These are phyloP conservation scores for Mariannaea elegans DNA, from an alignment of 2,329 filamentous ascomycete genomes.

Conservation along the genomic window DNA sequence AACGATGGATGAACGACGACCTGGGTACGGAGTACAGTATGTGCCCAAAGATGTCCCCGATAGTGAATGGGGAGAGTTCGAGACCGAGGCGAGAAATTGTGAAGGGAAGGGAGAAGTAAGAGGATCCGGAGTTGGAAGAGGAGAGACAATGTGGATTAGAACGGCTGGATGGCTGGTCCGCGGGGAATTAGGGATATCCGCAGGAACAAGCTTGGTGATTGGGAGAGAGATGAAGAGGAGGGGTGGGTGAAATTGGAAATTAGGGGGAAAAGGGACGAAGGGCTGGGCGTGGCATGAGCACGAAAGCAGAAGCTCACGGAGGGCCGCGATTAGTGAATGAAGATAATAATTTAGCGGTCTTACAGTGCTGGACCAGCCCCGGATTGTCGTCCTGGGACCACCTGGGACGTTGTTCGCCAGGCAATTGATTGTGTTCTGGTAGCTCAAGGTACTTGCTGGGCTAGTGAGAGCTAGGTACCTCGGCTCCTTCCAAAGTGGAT, in stretches of 20 bases:
- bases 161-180: constrained; percentile 24
- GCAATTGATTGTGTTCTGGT: background rate
- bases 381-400: too few relatives aligned
- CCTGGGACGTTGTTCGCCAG: constrained; percentile 5
- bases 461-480: constrained; percentile 8
- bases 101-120: constrained; percentile 12
- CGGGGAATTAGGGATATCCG: constrained; percentile 33
- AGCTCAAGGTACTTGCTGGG: constrained; percentile 4
- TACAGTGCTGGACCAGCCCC: background rate
- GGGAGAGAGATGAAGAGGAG: constrained; percentile 14
- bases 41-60: constrained; percentile 15
- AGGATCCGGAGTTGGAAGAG: constrained; percentile 8
- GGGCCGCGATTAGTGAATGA: background rate
- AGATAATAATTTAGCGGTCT: background rate
- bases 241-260: constrained; percentile 28
- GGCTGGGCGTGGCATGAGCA: constrained; percentile 16
- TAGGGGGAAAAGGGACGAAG: constrained; percentile 9
- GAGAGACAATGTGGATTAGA: constrained; percentile 21
- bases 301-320: constrained; percentile 1
- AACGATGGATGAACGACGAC: constrained; percentile 8
- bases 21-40: constrained; percentile 21
- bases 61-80: constrained; percentile 27
- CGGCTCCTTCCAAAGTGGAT: constrained; percentile 16
- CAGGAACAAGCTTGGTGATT: constrained; percentile 26
- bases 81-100: constrained; percentile 18